A percentile compares a stretch with the other conserved stretches of the same genome.
Conservation (phyloP, 2,329 filamentous ascomycete genomes). For the Blastomyces gilchristii region DNA sequence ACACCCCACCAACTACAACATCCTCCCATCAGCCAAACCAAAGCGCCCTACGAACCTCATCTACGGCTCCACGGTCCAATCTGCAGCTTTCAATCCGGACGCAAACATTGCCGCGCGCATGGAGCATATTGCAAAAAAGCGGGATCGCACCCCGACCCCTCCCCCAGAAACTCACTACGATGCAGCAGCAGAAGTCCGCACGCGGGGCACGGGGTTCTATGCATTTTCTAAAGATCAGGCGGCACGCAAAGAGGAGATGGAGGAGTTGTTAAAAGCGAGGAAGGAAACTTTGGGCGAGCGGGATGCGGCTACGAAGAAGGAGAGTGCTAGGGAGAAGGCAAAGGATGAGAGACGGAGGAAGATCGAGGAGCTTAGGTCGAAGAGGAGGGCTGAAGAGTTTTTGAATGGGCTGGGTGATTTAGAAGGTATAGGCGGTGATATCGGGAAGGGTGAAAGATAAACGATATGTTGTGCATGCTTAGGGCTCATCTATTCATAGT, state of each 20-base stretch:
- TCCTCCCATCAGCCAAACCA: conserved; percentile 26
- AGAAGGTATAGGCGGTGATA: conserved; percentile 21
- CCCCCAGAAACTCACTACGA: conserved; percentile 78
- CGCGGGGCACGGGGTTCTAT: conserved; percentile 85
- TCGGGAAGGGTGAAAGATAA: background rate
- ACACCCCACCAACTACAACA: conserved; percentile 17
- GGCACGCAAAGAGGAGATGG: conserved; percentile 62
- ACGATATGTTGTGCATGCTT: background rate
- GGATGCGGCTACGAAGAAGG: conserved; percentile 46
- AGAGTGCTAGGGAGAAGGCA: conserved; percentile 49
- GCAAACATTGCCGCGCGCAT: conserved; percentile 56
- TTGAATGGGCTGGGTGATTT: conserved; percentile 46
- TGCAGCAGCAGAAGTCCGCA: conserved; percentile 69
- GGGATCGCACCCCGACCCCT: conserved; percentile 70
- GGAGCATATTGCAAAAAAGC: conserved; percentile 64
- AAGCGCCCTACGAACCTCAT: conserved; percentile 61
- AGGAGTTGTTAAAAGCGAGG: conserved; percentile 56
- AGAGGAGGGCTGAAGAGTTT: conserved; percentile 63
- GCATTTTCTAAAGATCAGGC: conserved; percentile 71
- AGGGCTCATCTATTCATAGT: background rate
- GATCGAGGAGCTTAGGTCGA: conserved; percentile 45
- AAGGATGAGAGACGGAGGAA: conserved; percentile 49
- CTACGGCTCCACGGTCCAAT: conserved; percentile 75
- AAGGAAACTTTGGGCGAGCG: conserved; percentile 57
- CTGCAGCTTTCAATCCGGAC: conserved; percentile 69